phyloP scores from a whole-genome alignment of 2,329 filamentous ascomycete species.

The Didymella arachidicola region DNA sequence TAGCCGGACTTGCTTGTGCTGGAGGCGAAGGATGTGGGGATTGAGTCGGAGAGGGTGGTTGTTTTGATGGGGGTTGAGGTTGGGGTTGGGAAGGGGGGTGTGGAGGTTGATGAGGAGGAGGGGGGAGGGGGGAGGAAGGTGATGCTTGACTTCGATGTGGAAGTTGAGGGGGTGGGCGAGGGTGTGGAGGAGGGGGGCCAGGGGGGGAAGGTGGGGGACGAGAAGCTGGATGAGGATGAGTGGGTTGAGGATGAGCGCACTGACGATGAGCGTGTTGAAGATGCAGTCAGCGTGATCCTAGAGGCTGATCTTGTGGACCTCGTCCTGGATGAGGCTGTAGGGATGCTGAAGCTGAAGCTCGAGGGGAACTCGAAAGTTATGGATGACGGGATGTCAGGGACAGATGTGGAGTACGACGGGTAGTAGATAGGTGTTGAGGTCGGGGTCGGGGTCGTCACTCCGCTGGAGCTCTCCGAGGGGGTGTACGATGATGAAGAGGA shows the following conservation, averaged over 20 bases:
- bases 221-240: background rate
- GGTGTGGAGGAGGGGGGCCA: constrained; percentile 5
- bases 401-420: background rate
- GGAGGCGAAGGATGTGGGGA: constrained; percentile 4
- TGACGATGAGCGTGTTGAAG: background rate
- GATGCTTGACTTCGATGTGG: background rate
- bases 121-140: background rate
- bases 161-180: background rate
- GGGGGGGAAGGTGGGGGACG: background rate
- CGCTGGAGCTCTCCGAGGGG: background rate
- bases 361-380: constrained; percentile 17
- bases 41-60: constrained; percentile 11
- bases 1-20: background rate
- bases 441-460: background rate
- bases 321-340: background rate
- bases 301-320: background rate
- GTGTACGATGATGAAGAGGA: constrained; percentile 4
- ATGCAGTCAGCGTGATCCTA: background rate
- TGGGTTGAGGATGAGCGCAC: background rate
- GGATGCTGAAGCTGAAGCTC: constrained; percentile 4
- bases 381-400: constrained; percentile 2
- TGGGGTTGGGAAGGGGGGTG: background rate
- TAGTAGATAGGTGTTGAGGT: constrained; percentile 7
- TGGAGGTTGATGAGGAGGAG: background rate
- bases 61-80: background rate